phyloP scores from a whole-genome alignment of 106 monocot genomes.

The Iris macrosiphon region DNA sequence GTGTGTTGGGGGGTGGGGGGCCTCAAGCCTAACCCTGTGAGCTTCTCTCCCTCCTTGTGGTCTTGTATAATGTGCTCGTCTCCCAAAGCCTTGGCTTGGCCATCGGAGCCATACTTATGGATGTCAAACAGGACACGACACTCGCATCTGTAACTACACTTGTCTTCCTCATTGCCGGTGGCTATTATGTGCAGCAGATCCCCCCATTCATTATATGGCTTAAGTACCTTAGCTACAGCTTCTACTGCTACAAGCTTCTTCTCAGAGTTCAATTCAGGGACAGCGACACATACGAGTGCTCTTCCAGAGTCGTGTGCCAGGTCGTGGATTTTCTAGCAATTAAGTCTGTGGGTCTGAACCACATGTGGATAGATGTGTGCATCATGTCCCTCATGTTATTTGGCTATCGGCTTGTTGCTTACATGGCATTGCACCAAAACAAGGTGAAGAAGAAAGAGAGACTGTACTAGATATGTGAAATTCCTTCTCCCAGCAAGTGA shows the following conservation, averaged over 20 bases:
- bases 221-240: no score
- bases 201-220: slow-evolving; percentile 46
- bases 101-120: slow-evolving; percentile 43
- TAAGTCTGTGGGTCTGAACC: no score
- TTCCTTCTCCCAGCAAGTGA: no score
- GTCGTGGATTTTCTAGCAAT: slow-evolving; percentile 32
- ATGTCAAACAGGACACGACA: slow-evolving; percentile 43
- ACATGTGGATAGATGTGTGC: no score
- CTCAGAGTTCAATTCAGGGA: slow-evolving; percentile 23
- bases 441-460: slow-evolving; percentile 11
- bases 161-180: no score
- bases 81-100: slow-evolving; percentile 44
- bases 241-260: no score
- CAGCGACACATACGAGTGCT: slow-evolving; percentile 29
- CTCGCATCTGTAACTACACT: slow-evolving; percentile 43
- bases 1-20: no score
- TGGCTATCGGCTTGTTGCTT: no score
- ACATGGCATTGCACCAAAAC: no score
- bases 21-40: slow-evolving; percentile 19
- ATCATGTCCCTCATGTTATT: no score
- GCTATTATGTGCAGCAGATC: slow-evolving; percentile 47
- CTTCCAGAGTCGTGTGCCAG: slow-evolving; percentile 16
- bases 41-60: slow-evolving; percentile 43
- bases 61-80: slow-evolving; percentile 41
- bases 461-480: no score